These are phyloP conservation scores for Tuber umbilicatum DNA, from an alignment of 495 filamentous ascomycete species.

Conservation along the genomic window DNA sequence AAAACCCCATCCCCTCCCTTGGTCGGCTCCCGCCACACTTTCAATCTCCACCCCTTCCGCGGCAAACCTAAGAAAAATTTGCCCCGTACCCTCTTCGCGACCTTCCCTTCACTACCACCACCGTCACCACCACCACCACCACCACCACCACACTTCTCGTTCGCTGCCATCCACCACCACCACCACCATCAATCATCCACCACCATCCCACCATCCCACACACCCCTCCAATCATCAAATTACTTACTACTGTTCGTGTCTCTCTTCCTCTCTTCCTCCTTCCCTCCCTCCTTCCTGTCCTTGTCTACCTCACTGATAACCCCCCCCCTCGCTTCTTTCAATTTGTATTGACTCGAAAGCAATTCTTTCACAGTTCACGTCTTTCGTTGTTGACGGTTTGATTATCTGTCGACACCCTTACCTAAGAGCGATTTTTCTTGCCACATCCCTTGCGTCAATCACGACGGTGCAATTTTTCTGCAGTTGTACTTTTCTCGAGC, in stretches of 20 bases:
- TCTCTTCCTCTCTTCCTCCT: conserved; percentile 23
- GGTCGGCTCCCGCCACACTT: conserved; percentile 39
- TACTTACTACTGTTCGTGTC: conserved; percentile 24
- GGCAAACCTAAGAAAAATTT: conserved; percentile 21
- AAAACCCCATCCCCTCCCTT: conserved; percentile 43
- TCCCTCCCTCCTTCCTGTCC: conserved; percentile 19
- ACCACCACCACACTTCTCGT: conserved; percentile 11
- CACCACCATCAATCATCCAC: conserved; percentile 27
- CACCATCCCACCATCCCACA: conserved; percentile 28
- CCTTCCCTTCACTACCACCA: conserved; percentile 4
- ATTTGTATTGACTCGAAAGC: conserved; percentile 20
- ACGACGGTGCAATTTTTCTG: conserved; percentile 34
- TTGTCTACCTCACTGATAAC: conserved; percentile 15
- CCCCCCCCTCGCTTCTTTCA: conserved; percentile 29
- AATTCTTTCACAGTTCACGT: conserved; percentile 30
- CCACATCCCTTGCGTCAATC: conserved; percentile 34
- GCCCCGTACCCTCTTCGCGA: conserved; percentile 6
- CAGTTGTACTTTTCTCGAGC: conserved; percentile 26
- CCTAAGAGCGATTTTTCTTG: conserved; percentile 38
- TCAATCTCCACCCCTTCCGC: conserved; percentile 45
- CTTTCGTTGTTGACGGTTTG: conserved; percentile 38
- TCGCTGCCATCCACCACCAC: conserved; percentile 32
- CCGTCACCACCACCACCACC: neutral
- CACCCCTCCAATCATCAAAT: conserved; percentile 14
- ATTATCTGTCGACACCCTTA: conserved; percentile 42